Percentiles rank a stretch among this genome's conserved stretches.
Evolutionary conservation across 768 basidiomycete genomes (phyloP).

Genomic region (Suillus hirtellus): DNA sequence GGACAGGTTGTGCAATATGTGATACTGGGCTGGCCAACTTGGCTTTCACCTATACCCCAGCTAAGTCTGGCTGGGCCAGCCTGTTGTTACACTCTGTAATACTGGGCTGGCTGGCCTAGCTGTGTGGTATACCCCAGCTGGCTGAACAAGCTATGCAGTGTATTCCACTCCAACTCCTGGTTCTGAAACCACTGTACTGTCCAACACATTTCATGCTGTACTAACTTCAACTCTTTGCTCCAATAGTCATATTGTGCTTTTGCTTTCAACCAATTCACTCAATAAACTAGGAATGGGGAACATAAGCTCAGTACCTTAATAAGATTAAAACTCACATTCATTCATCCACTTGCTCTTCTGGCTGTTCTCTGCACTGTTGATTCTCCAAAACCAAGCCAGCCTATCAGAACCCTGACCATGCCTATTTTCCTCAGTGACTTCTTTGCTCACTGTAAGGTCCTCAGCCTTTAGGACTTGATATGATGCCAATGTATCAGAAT

Average conservation of each 20-base stretch:
- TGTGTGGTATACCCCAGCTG: too few species aligned
- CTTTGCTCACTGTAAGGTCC: conserved; percentile 13
- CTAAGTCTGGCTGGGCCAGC: too few species aligned
- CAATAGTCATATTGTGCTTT: conserved; percentile 20
- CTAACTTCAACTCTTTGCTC: conserved; percentile 20
- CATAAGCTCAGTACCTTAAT: background rate
- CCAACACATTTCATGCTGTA: conserved; percentile 24
- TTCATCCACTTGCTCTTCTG: conserved; percentile 4
- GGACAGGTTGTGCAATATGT: too few species aligned
- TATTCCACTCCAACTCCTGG: background rate
- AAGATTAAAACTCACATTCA: background rate
- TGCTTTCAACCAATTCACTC: conserved; percentile 14
- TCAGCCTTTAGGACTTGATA: conserved; percentile 2
- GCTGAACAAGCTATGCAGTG: too few species aligned
- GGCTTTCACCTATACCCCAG: too few species aligned
- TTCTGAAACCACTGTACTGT: conserved; percentile 14
- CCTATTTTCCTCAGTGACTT: conserved; percentile 14
- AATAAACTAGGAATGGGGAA: conserved; percentile 3
- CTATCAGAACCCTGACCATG: conserved; percentile 11
- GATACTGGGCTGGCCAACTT: too few species aligned
- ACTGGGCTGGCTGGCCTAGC: too few species aligned
- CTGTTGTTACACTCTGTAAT: too few species aligned
- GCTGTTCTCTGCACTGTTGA: background rate
- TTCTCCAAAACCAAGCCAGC: conserved; percentile 11
- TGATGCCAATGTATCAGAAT: background rate